phyloP scores from a whole-genome alignment of 805 yeast genomes.

The Candida endomychidarum region DNA sequence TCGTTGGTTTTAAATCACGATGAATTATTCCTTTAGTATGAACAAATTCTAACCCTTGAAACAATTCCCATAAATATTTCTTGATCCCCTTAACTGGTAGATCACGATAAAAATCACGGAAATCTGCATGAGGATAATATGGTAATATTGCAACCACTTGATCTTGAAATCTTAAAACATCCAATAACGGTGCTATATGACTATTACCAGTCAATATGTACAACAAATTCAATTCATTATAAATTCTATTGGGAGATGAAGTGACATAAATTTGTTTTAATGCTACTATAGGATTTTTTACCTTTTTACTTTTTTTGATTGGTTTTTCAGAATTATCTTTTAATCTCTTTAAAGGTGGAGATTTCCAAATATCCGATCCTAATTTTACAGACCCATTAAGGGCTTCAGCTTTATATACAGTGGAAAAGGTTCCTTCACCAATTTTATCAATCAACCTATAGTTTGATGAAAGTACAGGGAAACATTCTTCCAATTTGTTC shows the following conservation, averaged over 20 bases:
- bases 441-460: constrained; percentile 56
- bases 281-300: constrained; percentile 64
- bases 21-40: constrained; percentile 42
- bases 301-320: constrained; percentile 16
- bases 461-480: constrained; percentile 50
- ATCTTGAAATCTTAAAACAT: constrained; percentile 83
- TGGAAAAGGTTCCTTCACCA: constrained; percentile 67
- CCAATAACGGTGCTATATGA: constrained; percentile 84
- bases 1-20: constrained; percentile 53
- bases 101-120: constrained; percentile 80
- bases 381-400: constrained; percentile 37
- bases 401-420: constrained; percentile 63
- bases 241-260: constrained; percentile 88
- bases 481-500: constrained; percentile 50
- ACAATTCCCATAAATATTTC: constrained; percentile 73
- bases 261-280: constrained; percentile 92
- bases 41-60: constrained; percentile 72
- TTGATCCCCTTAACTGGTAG: constrained; percentile 78
- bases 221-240: constrained; percentile 79
- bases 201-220: constrained; percentile 66
- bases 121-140: constrained; percentile 86
- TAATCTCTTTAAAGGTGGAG: constrained; percentile 40
- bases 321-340: constrained; percentile 12
- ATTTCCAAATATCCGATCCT: constrained; percentile 44
- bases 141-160: constrained; percentile 94